Percentiles rank a stretch among this genome's conserved stretches.
phyloP scores from a whole-genome alignment of 1,139 yeast genomes.

The Nakaseomyces kungkrabaensis region DNA sequence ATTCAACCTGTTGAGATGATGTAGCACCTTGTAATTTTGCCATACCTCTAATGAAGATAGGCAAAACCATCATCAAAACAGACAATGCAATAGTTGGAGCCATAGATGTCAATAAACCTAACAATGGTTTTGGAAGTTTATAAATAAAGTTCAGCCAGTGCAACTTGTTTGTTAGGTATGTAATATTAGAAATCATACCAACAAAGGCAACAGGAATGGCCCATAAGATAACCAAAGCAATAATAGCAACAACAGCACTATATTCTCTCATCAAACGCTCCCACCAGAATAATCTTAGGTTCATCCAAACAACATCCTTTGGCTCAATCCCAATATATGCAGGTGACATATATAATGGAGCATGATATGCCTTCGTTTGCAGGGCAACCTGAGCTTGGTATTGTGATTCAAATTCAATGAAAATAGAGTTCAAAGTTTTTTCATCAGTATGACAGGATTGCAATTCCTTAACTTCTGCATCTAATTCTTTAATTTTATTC shows the following conservation, averaged over 20 bases:
- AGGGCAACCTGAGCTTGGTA: conserved; percentile 58
- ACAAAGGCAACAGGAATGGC: conserved; percentile 83
- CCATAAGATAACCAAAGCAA: conserved; percentile 63
- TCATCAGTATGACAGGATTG: conserved; percentile 28
- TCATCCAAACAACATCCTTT: conserved; percentile 54
- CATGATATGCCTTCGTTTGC: conserved; percentile 39
- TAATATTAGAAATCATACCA: conserved; percentile 67
- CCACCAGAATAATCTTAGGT: conserved; percentile 51
- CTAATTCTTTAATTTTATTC: not conserved
- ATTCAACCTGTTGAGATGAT: conserved; percentile 62
- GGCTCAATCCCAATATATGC: conserved; percentile 55
- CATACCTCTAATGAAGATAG: conserved; percentile 62
- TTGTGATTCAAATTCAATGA: conserved; percentile 63
- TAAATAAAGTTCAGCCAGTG: conserved; percentile 56
- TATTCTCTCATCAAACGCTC: conserved; percentile 42
- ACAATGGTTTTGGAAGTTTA: conserved; percentile 44
- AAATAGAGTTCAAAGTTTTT: conserved; percentile 50
- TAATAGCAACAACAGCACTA: conserved; percentile 44
- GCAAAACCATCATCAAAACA: conserved; percentile 63
- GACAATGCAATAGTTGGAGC: conserved; percentile 63
- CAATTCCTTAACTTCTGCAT: conserved; percentile 18
- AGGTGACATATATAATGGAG: conserved; percentile 31
- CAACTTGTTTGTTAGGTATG: conserved; percentile 49
- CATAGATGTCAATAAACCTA: conserved; percentile 64
- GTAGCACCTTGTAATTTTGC: conserved; percentile 66